A percentile compares a stretch with the other conserved stretches of the same genome.
phyloP scores from a whole-genome alignment of 208 protist genomes.

The Acanthamoeba sp. region DNA sequence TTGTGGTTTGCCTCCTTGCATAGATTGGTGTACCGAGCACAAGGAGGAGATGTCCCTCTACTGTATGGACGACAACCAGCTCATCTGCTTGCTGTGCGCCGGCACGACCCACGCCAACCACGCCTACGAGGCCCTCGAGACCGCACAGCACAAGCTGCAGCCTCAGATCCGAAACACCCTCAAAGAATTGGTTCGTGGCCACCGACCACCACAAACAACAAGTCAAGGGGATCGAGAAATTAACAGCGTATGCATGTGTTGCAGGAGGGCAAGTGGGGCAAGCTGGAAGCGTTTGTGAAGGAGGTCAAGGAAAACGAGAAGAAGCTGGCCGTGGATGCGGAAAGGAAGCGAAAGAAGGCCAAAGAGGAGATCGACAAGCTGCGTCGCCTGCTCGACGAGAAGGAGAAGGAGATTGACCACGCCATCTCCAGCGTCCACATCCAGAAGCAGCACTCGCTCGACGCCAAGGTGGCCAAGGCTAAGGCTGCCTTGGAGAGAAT shows the following conservation, averaged over 20 bases:
- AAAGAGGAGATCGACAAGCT: neutral
- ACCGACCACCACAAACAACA: neutral
- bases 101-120: neutral
- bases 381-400: conserved; percentile 8
- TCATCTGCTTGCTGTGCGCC: conserved; percentile 37
- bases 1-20: neutral
- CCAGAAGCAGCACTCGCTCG: neutral
- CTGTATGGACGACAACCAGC: conserved; percentile 38
- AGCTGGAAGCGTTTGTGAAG: conserved; percentile 20
- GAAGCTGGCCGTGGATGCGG: neutral
- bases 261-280: conserved; percentile 28
- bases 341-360: neutral
- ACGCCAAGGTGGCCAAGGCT: conserved; percentile 1
- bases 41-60: conserved; percentile 45
- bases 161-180: neutral
- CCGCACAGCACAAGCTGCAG: neutral
- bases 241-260: too few relatives aligned
- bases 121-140: conserved; percentile 17
- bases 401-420: conserved; percentile 25
- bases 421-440: conserved; percentile 15
- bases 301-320: conserved; percentile 4
- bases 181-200: neutral
- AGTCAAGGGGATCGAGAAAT: too few relatives aligned
- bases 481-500: neutral
- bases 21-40: conserved; percentile 13